phyloP scores from a whole-genome alignment of 2,329 filamentous ascomycete species.

The Cercospora zeina region DNA sequence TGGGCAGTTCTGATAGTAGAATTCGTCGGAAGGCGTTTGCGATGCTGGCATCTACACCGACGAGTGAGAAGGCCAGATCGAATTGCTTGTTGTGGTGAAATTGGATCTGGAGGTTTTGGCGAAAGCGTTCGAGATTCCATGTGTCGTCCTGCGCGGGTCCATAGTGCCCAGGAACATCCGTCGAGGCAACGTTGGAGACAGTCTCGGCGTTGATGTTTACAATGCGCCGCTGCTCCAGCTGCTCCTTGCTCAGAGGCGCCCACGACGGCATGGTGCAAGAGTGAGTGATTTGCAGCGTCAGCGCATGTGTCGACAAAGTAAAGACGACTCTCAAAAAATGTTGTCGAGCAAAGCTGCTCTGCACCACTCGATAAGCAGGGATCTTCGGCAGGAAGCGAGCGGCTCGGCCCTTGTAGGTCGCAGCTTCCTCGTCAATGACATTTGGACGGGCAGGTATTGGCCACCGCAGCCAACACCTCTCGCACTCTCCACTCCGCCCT shows the following conservation, averaged over 20 bases:
- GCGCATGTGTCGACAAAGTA: background rate
- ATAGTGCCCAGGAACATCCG: slow-evolving; percentile 88
- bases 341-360: slow-evolving; percentile 9
- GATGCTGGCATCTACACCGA: slow-evolving; percentile 87
- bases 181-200: slow-evolving; percentile 83
- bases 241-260: slow-evolving; percentile 51
- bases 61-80: slow-evolving; percentile 83
- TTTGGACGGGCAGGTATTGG: slow-evolving; percentile 21
- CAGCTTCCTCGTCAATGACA: slow-evolving; percentile 15
- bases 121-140: slow-evolving; percentile 75
- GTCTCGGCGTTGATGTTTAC: slow-evolving; percentile 88
- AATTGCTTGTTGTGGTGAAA: slow-evolving; percentile 81
- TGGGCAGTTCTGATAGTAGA: slow-evolving; percentile 89
- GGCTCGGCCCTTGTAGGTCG: slow-evolving; percentile 1
- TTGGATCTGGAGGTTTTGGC: slow-evolving; percentile 67
- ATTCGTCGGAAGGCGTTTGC: slow-evolving; percentile 98
- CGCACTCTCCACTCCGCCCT: slow-evolving; percentile 9
- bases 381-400: slow-evolving; percentile 14
- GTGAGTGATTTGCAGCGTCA: background rate
- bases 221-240: slow-evolving; percentile 69
- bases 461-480: slow-evolving; percentile 10
- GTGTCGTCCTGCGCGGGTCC: slow-evolving; percentile 76
- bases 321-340: slow-evolving; percentile 3
- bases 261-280: slow-evolving; percentile 35
- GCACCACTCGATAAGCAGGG: slow-evolving; percentile 12